Percentiles rank a stretch among this genome's conserved stretches.
Conservation (phyloP, 148 eudicot species). For the Vaccinium darrowii region DNA sequence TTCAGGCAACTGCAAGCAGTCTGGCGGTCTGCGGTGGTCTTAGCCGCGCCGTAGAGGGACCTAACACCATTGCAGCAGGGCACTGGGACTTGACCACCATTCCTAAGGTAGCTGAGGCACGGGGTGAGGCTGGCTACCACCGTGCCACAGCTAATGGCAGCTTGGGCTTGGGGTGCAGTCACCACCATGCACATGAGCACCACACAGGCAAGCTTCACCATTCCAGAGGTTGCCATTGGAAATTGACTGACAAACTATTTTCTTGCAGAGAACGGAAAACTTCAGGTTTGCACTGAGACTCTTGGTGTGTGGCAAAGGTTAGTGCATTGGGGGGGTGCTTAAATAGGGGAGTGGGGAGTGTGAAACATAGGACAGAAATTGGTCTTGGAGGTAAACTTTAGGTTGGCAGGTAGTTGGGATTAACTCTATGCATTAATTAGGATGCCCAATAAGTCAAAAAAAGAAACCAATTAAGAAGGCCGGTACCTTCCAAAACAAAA, state of each 20-base stretch:
- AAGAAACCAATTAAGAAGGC: background rate
- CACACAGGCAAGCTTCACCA: slow-evolving; percentile 4
- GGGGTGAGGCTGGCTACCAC: slow-evolving; percentile 15
- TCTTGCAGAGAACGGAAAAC: background rate
- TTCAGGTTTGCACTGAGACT: background rate
- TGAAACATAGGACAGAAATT: background rate
- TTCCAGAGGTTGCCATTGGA: background rate
- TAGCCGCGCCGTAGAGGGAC: slow-evolving; percentile 12
- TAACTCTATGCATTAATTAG: background rate
- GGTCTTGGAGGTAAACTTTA: background rate
- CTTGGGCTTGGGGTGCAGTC: slow-evolving; percentile 9
- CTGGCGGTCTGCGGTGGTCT: slow-evolving; percentile 23
- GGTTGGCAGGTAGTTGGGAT: background rate
- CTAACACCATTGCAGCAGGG: slow-evolving; percentile 21
- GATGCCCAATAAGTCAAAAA: background rate
- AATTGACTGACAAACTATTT: background rate
- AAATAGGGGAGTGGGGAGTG: background rate
- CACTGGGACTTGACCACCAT: background rate
- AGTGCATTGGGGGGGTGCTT: background rate
- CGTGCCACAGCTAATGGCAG: slow-evolving; percentile 10
- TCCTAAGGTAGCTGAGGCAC: slow-evolving; percentile 17
- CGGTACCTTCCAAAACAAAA: background rate
- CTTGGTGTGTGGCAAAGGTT: background rate
- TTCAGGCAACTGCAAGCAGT: slow-evolving; percentile 26
- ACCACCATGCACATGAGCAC: slow-evolving; percentile 21